Evolutionary conservation across 305 asterid genomes (phyloP).

Genomic region (Fraxinus dipetala): DNA sequence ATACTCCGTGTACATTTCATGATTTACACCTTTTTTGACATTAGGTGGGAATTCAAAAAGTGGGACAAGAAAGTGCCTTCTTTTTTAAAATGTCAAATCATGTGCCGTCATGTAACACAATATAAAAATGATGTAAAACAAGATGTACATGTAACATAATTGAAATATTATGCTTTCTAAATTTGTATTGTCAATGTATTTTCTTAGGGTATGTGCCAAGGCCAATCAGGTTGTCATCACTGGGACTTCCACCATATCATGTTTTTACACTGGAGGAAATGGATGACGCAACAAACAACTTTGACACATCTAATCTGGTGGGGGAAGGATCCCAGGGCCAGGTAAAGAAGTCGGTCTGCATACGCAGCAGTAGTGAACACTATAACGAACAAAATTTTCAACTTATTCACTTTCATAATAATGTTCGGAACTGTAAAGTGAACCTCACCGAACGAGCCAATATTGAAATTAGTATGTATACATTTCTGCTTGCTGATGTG

Average conservation of each 20-base stretch:
- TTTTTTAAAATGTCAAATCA: not conserved
- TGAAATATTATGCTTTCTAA: not conserved
- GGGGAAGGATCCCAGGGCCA: conserved; percentile 79
- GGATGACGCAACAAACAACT: conserved; percentile 85
- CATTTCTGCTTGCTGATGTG: not conserved
- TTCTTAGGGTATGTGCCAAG: conserved; percentile 54
- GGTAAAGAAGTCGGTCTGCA: conserved; percentile 33
- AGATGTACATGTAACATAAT: too few species aligned
- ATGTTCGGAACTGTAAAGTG: not conserved
- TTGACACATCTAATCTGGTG: conserved; percentile 71
- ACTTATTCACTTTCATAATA: not conserved
- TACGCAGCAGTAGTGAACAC: not conserved
- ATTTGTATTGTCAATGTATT: not conserved
- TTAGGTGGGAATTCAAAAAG: not conserved
- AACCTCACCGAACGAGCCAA: not conserved
- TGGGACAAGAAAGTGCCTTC: not conserved
- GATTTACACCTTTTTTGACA: not conserved
- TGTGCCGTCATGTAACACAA: not conserved
- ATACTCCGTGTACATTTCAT: not conserved
- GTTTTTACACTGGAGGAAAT: conserved; percentile 88
- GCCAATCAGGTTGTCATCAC: conserved; percentile 71
- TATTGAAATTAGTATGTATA: not conserved
- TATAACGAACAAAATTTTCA: not conserved
- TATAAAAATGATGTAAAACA: too few species aligned
- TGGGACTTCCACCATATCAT: conserved; percentile 81